Evolutionary conservation across 257 asterid species (phyloP).

Genomic region (Plantago ovata): DNA sequence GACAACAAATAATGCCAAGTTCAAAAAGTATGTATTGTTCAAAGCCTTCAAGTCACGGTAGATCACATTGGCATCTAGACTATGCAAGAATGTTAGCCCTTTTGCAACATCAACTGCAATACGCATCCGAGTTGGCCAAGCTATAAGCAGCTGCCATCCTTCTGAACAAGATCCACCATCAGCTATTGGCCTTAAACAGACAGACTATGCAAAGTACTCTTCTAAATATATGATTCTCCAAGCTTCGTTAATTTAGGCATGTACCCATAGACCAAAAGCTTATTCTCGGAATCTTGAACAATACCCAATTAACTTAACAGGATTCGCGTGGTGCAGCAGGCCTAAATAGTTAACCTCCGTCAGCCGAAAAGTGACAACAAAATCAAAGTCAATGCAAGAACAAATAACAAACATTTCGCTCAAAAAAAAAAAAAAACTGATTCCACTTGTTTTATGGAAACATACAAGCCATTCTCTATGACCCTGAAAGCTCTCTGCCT

Average conservation of each 20-base stretch:
- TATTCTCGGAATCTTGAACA: constrained; percentile 57
- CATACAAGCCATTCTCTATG: constrained; percentile 84
- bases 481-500: constrained; percentile 62
- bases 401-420: background rate
- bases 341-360: constrained; percentile 64
- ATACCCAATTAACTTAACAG: constrained; percentile 69
- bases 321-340: constrained; percentile 58
- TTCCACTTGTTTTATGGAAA: constrained; percentile 3
- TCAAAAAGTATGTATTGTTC: constrained; percentile 49
- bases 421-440: background rate
- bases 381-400: constrained; percentile 9
- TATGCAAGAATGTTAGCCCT: constrained; percentile 46
- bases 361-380: constrained; percentile 24
- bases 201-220: constrained; percentile 27
- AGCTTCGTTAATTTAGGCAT: constrained; percentile 72
- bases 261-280: constrained; percentile 65
- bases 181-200: background rate
- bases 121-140: constrained; percentile 43
- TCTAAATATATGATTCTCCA: constrained; percentile 70
- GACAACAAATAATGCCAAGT: background rate
- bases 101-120: constrained; percentile 47
- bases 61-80: constrained; percentile 47
- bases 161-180: constrained; percentile 23
- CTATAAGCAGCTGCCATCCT: constrained; percentile 46
- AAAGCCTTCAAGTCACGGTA: constrained; percentile 56